Percentiles rank a stretch among this genome's conserved stretches.
phyloP scores from a whole-genome alignment of 441 rosid species.

The Raphanus hybrid region DNA sequence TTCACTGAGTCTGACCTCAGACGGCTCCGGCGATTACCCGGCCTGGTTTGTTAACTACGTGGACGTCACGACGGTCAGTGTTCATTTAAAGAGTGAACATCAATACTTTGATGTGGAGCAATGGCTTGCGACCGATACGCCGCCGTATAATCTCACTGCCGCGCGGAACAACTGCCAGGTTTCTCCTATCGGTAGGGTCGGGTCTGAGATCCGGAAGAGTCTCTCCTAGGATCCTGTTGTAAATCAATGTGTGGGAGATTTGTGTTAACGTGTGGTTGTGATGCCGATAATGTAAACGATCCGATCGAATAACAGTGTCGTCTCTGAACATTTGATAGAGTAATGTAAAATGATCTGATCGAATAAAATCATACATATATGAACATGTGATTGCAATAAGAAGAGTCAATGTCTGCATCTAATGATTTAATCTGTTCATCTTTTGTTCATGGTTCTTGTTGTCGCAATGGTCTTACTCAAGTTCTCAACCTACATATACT shows the following conservation, averaged over 20 bases:
- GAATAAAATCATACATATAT: not conserved
- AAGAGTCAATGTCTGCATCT: not conserved
- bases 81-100: conserved; percentile 49
- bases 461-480: no score
- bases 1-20: conserved; percentile 66
- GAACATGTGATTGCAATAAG: not conserved
- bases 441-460: no score
- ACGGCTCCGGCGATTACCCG: conserved; percentile 60
- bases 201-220: conserved; percentile 20
- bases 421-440: no score
- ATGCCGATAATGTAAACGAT: not conserved
- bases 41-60: conserved; percentile 80
- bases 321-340: not conserved
- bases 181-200: not conserved
- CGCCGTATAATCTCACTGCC: conserved; percentile 42
- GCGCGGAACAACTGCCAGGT: conserved; percentile 50
- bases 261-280: not conserved
- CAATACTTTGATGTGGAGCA: conserved; percentile 65
- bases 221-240: conserved; percentile 13
- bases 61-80: conserved; percentile 57
- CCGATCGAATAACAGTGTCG: not conserved
- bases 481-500: no score
- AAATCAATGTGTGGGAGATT: not conserved
- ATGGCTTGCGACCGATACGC: conserved; percentile 63
- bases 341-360: not conserved